These are phyloP conservation scores for Trametes sanguinea DNA, from an alignment of 768 basidiomycete genomes.

Conservation along the genomic window DNA sequence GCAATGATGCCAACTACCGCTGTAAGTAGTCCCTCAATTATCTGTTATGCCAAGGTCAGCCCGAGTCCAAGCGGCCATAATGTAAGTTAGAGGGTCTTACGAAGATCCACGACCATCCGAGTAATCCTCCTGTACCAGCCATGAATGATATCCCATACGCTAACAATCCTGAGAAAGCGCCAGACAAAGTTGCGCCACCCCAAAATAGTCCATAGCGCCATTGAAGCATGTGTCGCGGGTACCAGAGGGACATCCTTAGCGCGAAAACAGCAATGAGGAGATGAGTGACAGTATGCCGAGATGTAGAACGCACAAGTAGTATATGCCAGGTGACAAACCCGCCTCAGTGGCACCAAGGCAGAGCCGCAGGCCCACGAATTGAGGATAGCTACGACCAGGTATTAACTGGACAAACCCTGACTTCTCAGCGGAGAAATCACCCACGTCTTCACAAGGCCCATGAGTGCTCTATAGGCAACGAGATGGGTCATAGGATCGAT, in stretches of 20 bases:
- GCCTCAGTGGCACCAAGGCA: slow-evolving; percentile 68
- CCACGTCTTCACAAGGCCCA: slow-evolving; percentile 70
- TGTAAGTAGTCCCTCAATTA: slow-evolving; percentile 65
- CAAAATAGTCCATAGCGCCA: slow-evolving; percentile 30
- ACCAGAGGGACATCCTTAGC: slow-evolving; percentile 28
- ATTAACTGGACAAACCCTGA: neutral
- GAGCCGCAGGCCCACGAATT: slow-evolving; percentile 59
- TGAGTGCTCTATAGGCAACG: slow-evolving; percentile 46
- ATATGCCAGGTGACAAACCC: slow-evolving; percentile 70
- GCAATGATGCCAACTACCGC: slow-evolving; percentile 57
- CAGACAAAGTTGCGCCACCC: slow-evolving; percentile 26
- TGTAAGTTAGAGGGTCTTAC: slow-evolving; percentile 8
- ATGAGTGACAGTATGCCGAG: no score
- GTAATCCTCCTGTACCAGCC: slow-evolving; percentile 28
- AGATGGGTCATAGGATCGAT: neutral
- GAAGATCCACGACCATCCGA: slow-evolving; percentile 38
- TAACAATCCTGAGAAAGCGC: slow-evolving; percentile 32
- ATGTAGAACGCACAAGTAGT: slow-evolving; percentile 56
- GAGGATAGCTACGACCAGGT: slow-evolving; percentile 47
- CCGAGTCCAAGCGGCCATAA: no score
- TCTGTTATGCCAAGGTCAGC: slow-evolving; percentile 34
- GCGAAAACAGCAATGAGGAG: neutral
- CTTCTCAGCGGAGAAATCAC: neutral
- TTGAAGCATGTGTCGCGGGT: slow-evolving; percentile 29
- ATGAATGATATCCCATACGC: slow-evolving; percentile 40